Percentiles rank a stretch among this genome's conserved stretches.
phyloP scores from a whole-genome alignment of 73 alveolate species.

The Tetrahymena borealis region DNA sequence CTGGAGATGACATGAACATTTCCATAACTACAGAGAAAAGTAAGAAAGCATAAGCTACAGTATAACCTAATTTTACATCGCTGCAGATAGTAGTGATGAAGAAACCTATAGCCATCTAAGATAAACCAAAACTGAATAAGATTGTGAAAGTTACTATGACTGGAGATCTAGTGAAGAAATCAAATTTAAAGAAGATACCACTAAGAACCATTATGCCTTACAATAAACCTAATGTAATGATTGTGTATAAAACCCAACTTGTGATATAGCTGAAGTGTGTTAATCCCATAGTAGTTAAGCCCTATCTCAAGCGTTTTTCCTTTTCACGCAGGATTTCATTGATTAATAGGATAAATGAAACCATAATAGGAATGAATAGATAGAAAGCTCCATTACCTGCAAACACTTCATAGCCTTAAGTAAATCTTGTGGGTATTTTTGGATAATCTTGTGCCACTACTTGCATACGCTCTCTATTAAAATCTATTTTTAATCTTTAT shows the following conservation, averaged over 20 bases:
- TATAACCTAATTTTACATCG: slow-evolving; percentile 44
- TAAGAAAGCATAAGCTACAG: slow-evolving; percentile 49
- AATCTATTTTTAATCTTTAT: not conserved
- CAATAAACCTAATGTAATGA: slow-evolving; percentile 16
- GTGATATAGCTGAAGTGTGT: slow-evolving; percentile 49
- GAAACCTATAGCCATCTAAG: slow-evolving; percentile 37
- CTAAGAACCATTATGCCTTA: slow-evolving; percentile 20
- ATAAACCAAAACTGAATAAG: slow-evolving; percentile 32
- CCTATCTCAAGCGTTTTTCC: slow-evolving; percentile 64
- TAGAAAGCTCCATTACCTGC: slow-evolving; percentile 71
- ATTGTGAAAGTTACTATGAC: slow-evolving; percentile 32
- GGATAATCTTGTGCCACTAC: slow-evolving; percentile 55
- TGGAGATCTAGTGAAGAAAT: slow-evolving; percentile 54
- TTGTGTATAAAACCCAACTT: slow-evolving; percentile 51
- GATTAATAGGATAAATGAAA: slow-evolving; percentile 51
- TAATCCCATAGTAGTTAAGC: slow-evolving; percentile 59
- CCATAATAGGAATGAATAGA: slow-evolving; percentile 58
- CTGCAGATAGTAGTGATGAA: slow-evolving; percentile 35
- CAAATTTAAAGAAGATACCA: slow-evolving; percentile 38
- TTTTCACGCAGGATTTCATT: slow-evolving; percentile 71
- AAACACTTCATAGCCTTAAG: slow-evolving; percentile 44
- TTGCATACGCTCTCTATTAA: slow-evolving; percentile 29
- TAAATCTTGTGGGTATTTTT: slow-evolving; percentile 43
- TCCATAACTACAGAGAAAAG: slow-evolving; percentile 42
- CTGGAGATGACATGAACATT: slow-evolving; percentile 41